A percentile compares a stretch with the other conserved stretches of the same genome.
phyloP scores from a whole-genome alignment of 768 basidiomycete genomes.

The Saitozyma podzolica region DNA sequence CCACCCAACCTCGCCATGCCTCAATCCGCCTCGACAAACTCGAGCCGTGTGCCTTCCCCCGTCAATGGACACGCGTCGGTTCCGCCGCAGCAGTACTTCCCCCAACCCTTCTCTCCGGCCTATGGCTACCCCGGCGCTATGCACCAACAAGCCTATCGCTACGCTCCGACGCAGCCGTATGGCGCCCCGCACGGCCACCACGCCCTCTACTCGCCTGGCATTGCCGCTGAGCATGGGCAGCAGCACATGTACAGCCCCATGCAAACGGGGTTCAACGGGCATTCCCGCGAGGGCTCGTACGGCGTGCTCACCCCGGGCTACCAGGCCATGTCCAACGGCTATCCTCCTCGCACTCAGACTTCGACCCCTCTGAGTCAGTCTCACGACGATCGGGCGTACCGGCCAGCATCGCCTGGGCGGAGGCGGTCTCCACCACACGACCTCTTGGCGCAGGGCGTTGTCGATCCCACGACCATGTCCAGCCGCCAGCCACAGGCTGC shows the following conservation, averaged over 20 bases:
- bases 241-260: constrained; percentile 39
- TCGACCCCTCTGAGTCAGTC: constrained; percentile 40
- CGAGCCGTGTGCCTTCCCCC: constrained; percentile 43
- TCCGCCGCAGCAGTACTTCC: constrained; percentile 34
- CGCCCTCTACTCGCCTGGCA: constrained; percentile 29
- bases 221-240: constrained; percentile 28
- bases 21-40: constrained; percentile 23
- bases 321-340: constrained; percentile 26
- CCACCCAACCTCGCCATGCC: constrained; percentile 28
- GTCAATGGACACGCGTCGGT: constrained; percentile 32
- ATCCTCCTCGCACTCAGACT: constrained; percentile 40
- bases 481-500: constrained; percentile 1
- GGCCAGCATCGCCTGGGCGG: constrained; percentile 6
- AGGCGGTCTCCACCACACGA: constrained; percentile 32
- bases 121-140: constrained; percentile 29
- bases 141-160: constrained; percentile 36
- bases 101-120: constrained; percentile 32
- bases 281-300: constrained; percentile 40
- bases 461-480: constrained; percentile 38
- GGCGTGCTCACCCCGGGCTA: constrained; percentile 35
- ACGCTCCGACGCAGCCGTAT: constrained; percentile 38
- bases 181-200: constrained; percentile 32
- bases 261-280: constrained; percentile 25
- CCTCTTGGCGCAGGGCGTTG: constrained; percentile 37
- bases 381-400: constrained; percentile 22